Conservation (phyloP, 2,329 filamentous ascomycete species). For the Phyllosticta citribraziliensis region DNA sequence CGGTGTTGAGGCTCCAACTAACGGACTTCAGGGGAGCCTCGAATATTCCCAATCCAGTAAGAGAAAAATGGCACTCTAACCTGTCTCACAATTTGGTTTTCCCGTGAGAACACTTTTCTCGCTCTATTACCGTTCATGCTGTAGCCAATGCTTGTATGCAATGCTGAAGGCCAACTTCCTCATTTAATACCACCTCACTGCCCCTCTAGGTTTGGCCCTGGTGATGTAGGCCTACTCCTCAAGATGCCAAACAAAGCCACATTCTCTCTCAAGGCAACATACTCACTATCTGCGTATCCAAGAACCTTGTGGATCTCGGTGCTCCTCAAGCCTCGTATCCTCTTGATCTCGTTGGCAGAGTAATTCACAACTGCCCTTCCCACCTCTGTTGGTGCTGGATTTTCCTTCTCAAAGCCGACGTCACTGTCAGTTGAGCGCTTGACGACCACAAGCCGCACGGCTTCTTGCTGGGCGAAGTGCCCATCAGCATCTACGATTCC, state of each 20-base stretch:
- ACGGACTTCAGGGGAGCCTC: too few relatives aligned
- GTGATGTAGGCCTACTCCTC: constrained; percentile 29
- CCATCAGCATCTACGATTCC: constrained; percentile 88
- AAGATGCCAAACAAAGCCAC: constrained; percentile 58
- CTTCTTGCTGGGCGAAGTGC: constrained; percentile 83
- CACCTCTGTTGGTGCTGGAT: constrained; percentile 52
- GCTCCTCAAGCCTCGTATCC: constrained; percentile 78
- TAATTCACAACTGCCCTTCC: constrained; percentile 90
- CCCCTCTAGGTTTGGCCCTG: constrained; percentile 13
- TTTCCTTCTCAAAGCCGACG: constrained; percentile 20
- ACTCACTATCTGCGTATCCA: constrained; percentile 90
- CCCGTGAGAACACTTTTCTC: too few relatives aligned
- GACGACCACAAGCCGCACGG: constrained; percentile 76
- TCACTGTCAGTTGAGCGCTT: constrained; percentile 34
- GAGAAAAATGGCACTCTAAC: background rate
- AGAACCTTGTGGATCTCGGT: constrained; percentile 68
- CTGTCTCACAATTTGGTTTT: background rate
- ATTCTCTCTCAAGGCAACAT: constrained; percentile 81
- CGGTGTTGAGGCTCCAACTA: too few relatives aligned
- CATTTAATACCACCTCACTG: constrained; percentile 12
- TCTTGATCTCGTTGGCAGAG: constrained; percentile 68
- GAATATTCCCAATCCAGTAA: too few relatives aligned
- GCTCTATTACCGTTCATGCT: too few relatives aligned
- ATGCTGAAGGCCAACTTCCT: background rate
- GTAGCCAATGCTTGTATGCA: background rate